phyloP scores from a whole-genome alignment of 148 eudicot genomes.

The Arbutus unedo region DNA sequence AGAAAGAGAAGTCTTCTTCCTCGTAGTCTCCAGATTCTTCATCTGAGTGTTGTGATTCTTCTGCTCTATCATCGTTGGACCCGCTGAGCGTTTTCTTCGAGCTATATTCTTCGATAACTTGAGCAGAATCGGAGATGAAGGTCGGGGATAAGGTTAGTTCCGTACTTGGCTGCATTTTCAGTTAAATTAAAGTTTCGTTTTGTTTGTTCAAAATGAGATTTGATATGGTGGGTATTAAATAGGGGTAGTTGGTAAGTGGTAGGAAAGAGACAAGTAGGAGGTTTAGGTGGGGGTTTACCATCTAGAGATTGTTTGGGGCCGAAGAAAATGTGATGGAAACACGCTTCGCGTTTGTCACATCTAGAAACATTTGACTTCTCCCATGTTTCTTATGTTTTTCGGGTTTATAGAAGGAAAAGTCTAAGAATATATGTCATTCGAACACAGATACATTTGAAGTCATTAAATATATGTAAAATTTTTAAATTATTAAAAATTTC shows the following conservation, averaged over 20 bases:
- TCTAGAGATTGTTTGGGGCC: background rate
- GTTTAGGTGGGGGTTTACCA: background rate
- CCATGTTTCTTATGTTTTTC: no score
- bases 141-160: background rate
- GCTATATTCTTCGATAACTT: background rate
- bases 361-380: background rate
- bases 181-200: background rate
- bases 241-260: background rate
- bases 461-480: no score
- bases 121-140: background rate
- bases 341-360: background rate
- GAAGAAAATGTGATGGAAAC: background rate
- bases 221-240: background rate
- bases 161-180: conserved; percentile 2
- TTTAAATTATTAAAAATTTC: no score
- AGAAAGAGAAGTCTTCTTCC: conserved; percentile 42
- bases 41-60: background rate
- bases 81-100: background rate
- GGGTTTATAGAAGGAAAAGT: no score
- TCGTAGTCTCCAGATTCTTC: background rate
- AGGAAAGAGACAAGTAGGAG: background rate
- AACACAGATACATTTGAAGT: no score
- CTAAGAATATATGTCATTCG: no score
- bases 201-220: background rate
- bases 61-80: background rate